Base-by-base conservation (phyloP, 1,284 basidiomycete species). In the Hypsizygus ulmarius region DNA sequence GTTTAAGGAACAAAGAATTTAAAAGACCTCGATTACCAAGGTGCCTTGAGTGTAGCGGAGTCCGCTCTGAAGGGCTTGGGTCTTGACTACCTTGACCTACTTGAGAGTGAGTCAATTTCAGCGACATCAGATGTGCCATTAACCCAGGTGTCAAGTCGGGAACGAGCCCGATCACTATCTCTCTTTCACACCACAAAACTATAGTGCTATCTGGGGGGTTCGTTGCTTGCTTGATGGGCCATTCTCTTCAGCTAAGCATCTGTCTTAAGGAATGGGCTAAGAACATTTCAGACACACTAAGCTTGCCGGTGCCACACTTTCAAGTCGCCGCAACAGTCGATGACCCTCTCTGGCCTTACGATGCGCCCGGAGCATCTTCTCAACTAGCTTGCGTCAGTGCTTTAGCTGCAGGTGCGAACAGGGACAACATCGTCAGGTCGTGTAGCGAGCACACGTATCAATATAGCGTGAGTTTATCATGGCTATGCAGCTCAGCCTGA, bases 361-460 rank as follows among this genome's bases (percentile, higher is more conserved):
- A 72, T 45, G 62, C 69, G 0, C 57, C 73, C 3, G 65, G 64
- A n/a, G 75, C 73, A 25, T 61, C 65, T 8, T 65, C 66, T 3
- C 67, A 70, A 39, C 63, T 78, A 18, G 71, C 73, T 44, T 77
- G 76, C 43, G 70, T 70, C 21, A 78, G 73, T 42, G 68, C 73
- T 10, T 57, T 78, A 14, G 68, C 67, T 35, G 71, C 73, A 34
- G 75, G 76, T 36, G 70, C 67, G 2, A 65, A 75, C 44, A 54
- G 58, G 10, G 67, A 61, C 30, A 58, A 63, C 38, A 71, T 71
- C 10, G 71, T 72, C 9, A 67, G 64, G 39, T 66, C 61, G 4
- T 78, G 75, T 53, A 75, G 73, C 50, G 76, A 76, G 55, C 73
- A 76, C 46, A 75, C 74, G 0, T 77, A 77, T 52, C 75, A 77